Percentiles rank a stretch among this genome's conserved stretches.
Conservation (phyloP, 345 rosid species). For the Lumnitzera littorea region DNA sequence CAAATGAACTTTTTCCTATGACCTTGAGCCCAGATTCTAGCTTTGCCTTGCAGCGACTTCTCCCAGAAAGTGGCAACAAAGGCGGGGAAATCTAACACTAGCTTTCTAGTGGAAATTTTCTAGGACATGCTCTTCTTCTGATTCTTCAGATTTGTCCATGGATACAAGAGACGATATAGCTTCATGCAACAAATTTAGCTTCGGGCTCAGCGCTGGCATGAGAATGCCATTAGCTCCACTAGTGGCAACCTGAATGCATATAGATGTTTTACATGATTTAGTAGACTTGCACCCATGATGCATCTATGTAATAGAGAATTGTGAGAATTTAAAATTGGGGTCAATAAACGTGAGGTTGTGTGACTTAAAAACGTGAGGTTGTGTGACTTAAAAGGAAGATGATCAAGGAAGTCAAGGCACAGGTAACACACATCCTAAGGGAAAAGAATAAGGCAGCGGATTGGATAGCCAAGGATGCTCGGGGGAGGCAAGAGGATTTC, state of each 20-base stretch:
- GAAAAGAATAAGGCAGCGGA: too few relatives aligned
- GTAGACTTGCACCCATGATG: too few relatives aligned
- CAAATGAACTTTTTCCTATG: constrained; percentile 47
- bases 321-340: too few relatives aligned
- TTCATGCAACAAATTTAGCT: constrained; percentile 51
- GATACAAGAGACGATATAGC: constrained; percentile 63
- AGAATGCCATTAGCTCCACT: constrained; percentile 71
- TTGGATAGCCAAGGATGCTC: too few relatives aligned
- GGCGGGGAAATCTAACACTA: constrained; percentile 52
- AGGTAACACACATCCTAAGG: too few relatives aligned
- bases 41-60: constrained; percentile 66
- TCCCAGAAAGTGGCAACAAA: constrained; percentile 66
- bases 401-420: too few relatives aligned
- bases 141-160: constrained; percentile 45
- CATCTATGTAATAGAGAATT: too few relatives aligned
- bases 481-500: too few relatives aligned
- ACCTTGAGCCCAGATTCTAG: constrained; percentile 63
- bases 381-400: too few relatives aligned
- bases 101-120: constrained; percentile 85
- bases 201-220: constrained; percentile 39
- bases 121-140: constrained; percentile 52
- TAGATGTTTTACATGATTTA: too few relatives aligned
- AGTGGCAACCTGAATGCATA: constrained; percentile 44
- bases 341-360: too few relatives aligned
- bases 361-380: too few relatives aligned